These are phyloP conservation scores for Alloteropsis semialata DNA, from an alignment of 176 grass and related monocot genomes.

Conservation along the genomic window DNA sequence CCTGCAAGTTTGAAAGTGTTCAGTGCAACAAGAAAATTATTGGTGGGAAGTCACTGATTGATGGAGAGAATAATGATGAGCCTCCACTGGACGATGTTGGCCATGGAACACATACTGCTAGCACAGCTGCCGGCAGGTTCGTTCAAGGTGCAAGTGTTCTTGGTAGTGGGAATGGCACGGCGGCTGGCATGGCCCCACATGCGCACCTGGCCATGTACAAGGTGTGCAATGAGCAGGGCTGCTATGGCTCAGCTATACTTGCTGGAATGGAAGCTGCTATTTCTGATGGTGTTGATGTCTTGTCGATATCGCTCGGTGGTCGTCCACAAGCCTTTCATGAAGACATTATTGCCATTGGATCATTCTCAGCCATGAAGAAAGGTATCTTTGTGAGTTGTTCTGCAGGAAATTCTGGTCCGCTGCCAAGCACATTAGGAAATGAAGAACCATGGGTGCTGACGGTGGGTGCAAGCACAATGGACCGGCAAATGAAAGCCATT, in stretches of 20 bases:
- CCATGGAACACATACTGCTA: slow-evolving; percentile 56
- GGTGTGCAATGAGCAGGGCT: slow-evolving; percentile 13
- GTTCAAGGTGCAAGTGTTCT: slow-evolving; percentile 38
- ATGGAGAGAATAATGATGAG: fast-evolving
- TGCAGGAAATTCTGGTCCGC: slow-evolving; percentile 36
- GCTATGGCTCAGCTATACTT: slow-evolving; percentile 4
- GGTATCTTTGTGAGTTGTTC: slow-evolving; percentile 40
- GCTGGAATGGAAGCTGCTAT: slow-evolving; percentile 46
- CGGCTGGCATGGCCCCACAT: slow-evolving; percentile 44
- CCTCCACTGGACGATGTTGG: slow-evolving; percentile 7
- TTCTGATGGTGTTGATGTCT: slow-evolving; percentile 47
- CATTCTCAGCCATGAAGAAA: slow-evolving; percentile 34
- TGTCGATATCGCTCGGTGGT: slow-evolving; percentile 39
- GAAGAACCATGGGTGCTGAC: slow-evolving; percentile 47
- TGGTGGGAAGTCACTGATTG: slow-evolving; percentile 10
- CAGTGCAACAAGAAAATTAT: slow-evolving; percentile 54
- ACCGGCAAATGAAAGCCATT: slow-evolving; percentile 29
- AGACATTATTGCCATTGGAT: slow-evolving; percentile 28
- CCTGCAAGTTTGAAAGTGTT: background rate
- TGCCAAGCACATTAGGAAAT: background rate
- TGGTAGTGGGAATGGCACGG: slow-evolving; percentile 45
- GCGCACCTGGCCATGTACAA: slow-evolving; percentile 57
- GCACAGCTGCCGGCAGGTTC: slow-evolving; percentile 41
- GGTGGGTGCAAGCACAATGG: slow-evolving; percentile 48
- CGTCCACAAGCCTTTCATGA: background rate